Conservation (phyloP, 306 rosid species). For the Vigna trinervia region DNA sequence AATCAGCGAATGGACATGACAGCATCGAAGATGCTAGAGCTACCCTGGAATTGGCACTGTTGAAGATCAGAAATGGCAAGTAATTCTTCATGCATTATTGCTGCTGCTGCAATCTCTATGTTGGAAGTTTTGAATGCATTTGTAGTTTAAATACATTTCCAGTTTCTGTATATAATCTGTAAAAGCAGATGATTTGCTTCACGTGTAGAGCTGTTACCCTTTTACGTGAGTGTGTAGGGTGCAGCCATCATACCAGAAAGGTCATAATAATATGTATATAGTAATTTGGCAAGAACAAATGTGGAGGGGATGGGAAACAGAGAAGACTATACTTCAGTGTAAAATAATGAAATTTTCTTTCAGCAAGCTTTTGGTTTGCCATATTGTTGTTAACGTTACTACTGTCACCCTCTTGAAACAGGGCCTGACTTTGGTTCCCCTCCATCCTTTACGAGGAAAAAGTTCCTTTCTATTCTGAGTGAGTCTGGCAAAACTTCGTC, state of each 20-base stretch:
- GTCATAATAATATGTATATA: neutral
- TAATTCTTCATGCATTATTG: constrained; percentile 28
- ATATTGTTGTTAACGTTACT: constrained; percentile 35
- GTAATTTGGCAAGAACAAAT: neutral
- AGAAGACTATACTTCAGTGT: neutral
- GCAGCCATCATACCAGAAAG: neutral
- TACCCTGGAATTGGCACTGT: constrained; percentile 83
- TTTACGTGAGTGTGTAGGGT: neutral
- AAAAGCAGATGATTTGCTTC: neutral
- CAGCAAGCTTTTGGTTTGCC: constrained; percentile 31
- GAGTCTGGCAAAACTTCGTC: constrained; percentile 78
- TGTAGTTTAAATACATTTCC: neutral
- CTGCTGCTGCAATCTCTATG: constrained; percentile 17
- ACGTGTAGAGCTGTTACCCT: neutral
- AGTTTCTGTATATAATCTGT: constrained; percentile 19
- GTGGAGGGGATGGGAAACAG: neutral
- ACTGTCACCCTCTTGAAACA: constrained; percentile 50
- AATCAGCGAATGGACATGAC: constrained; percentile 89
- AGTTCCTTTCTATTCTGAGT: constrained; percentile 73
- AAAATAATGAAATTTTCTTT: neutral
- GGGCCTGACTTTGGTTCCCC: constrained; percentile 93
- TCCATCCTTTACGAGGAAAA: constrained; percentile 75
- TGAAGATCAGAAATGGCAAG: constrained; percentile 82
- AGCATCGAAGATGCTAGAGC: constrained; percentile 96
- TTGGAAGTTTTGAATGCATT: constrained; percentile 26